Percentiles rank a stretch among this genome's conserved stretches.
Evolutionary conservation across 78 protist genomes (phyloP).

Genomic region (Dictyostelium purpureum): DNA sequence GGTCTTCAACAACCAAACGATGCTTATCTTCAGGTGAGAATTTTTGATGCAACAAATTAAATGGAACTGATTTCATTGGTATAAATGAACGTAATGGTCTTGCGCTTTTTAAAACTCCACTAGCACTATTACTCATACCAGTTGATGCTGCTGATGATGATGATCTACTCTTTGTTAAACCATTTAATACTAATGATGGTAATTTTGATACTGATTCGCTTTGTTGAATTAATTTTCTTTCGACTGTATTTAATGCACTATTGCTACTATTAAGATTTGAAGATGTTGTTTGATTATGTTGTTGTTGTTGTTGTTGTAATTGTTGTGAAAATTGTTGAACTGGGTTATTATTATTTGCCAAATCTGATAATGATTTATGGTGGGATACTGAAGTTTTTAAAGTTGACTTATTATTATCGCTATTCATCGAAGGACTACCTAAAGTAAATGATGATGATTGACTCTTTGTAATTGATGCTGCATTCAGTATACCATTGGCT

Average conservation of each 20-base stretch:
- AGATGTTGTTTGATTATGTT: neutral
- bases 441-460: slow-evolving; percentile 63
- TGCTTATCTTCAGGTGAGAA: slow-evolving; percentile 30
- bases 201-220: neutral
- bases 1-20: slow-evolving; percentile 24
- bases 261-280: neutral
- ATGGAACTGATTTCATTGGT: slow-evolving; percentile 26
- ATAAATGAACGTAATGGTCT: slow-evolving; percentile 7
- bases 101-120: neutral
- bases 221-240: neutral
- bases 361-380: slow-evolving; percentile 34
- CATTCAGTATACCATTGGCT: neutral
- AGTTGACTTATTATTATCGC: neutral
- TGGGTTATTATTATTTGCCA: neutral
- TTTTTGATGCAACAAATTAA: slow-evolving; percentile 46
- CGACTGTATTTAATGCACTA: no score
- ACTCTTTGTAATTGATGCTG: slow-evolving; percentile 32
- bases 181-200: slow-evolving; percentile 22
- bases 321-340: neutral
- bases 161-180: neutral
- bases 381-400: slow-evolving; percentile 29
- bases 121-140: neutral
- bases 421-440: slow-evolving; percentile 13
- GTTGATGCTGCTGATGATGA: neutral
- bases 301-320: neutral